These are phyloP conservation scores for Saccharomycopsis fibuligera DNA, from an alignment of 805 yeast genomes.

Conservation along the genomic window DNA sequence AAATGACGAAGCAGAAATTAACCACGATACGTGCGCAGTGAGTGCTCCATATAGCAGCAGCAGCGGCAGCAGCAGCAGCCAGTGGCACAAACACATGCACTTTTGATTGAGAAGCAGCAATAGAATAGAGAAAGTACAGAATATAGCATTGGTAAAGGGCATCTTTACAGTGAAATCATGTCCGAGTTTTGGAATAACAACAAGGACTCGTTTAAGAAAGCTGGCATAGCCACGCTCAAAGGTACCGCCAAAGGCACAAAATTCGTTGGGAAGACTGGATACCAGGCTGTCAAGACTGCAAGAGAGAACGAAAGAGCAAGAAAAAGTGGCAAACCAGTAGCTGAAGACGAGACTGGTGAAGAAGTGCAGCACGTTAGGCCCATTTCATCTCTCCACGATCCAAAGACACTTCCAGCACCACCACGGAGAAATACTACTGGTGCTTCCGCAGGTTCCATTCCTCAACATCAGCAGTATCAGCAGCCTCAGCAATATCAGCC, in stretches of 20 bases:
- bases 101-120: no score
- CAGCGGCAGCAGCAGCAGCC: no score
- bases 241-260: slow-evolving; percentile 48
- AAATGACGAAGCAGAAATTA: no score
- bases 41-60: no score
- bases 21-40: no score
- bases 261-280: slow-evolving; percentile 42
- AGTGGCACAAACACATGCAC: no score
- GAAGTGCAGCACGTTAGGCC: slow-evolving; percentile 16
- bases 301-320: slow-evolving; percentile 36
- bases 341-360: slow-evolving; percentile 17
- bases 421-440: slow-evolving; percentile 25
- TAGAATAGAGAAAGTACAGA: no score
- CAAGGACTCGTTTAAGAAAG: slow-evolving; percentile 45
- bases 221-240: slow-evolving; percentile 40
- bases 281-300: slow-evolving; percentile 39
- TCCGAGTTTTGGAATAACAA: slow-evolving; percentile 45
- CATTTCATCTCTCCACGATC: slow-evolving; percentile 24
- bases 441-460: not conserved
- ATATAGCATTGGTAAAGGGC: no score
- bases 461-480: slow-evolving; percentile 22
- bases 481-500: not conserved
- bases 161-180: no score
- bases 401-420: slow-evolving; percentile 35
- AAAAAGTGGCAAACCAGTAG: slow-evolving; percentile 24